A percentile compares a stretch with the other conserved stretches of the same genome.
phyloP scores from a whole-genome alignment of 108 stramenopile genomes.

The Fistulifera pelliculosa region DNA sequence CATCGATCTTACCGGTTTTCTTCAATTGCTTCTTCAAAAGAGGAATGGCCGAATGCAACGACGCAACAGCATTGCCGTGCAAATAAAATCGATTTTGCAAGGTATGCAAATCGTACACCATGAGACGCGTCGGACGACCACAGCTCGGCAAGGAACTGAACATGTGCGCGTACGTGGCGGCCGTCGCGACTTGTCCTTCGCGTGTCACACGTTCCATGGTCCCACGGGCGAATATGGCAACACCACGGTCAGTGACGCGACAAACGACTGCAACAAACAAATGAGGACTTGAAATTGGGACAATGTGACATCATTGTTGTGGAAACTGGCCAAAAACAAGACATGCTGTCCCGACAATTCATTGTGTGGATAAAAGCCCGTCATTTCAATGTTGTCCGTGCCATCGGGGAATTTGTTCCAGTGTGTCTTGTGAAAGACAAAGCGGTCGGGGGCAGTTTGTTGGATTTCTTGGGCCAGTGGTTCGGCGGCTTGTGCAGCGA shows the following conservation, averaged over 20 bases:
- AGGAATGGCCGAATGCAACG: conserved; percentile 78
- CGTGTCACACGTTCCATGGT: conserved; percentile 84
- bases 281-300: conserved; percentile 88
- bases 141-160: conserved; percentile 75
- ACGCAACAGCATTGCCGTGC: conserved; percentile 71
- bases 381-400: conserved; percentile 66
- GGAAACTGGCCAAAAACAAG: conserved; percentile 74
- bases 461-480: conserved; percentile 32
- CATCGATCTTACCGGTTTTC: conserved; percentile 28
- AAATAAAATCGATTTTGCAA: conserved; percentile 78
- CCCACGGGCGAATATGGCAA: conserved; percentile 80
- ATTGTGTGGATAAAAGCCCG: conserved; percentile 69
- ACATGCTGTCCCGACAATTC: conserved; percentile 78
- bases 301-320: conserved; percentile 90
- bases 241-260: conserved; percentile 75
- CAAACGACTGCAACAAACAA: conserved; percentile 63
- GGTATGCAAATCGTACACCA: conserved; percentile 89
- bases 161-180: conserved; percentile 83
- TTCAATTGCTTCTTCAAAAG: conserved; percentile 43
- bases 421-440: conserved; percentile 60
- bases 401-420: conserved; percentile 89
- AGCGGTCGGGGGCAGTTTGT: conserved; percentile 50
- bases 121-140: conserved; percentile 71
- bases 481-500: conserved; percentile 39
- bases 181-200: conserved; percentile 83